A percentile compares a stretch with the other conserved stretches of the same genome.
Conservation (phyloP, 495 filamentous ascomycete genomes). For the Hyaloscypha variabilis region DNA sequence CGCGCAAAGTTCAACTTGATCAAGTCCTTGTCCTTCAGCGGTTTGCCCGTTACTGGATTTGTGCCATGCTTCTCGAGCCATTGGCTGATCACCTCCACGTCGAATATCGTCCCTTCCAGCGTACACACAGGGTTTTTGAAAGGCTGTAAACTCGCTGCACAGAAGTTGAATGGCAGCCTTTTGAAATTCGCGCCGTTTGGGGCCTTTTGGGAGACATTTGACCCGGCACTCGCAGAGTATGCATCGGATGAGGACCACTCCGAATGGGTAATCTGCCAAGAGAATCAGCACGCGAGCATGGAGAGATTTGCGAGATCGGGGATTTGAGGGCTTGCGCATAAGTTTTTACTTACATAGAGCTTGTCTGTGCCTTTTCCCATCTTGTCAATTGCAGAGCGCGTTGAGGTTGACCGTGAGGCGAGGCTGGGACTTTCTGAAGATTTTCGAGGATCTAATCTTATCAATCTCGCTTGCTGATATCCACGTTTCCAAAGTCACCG, state of each 20-base stretch:
- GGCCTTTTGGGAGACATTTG: conserved; percentile 62
- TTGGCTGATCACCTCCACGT: conserved; percentile 81
- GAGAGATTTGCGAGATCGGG: conserved; percentile 4
- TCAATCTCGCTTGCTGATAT: not conserved
- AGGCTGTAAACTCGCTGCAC: conserved; percentile 91
- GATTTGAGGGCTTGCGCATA: not conserved
- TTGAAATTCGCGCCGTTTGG: conserved; percentile 68
- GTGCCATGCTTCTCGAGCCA: conserved; percentile 94
- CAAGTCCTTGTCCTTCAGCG: conserved; percentile 77
- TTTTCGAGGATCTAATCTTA: conserved; percentile 8
- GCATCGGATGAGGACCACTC: conserved; percentile 94
- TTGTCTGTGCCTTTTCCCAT: conserved; percentile 60
- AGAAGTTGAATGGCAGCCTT: conserved; percentile 96
- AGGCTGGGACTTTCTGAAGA: not conserved
- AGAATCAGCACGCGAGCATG: not conserved
- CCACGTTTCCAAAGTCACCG: conserved; percentile 1
- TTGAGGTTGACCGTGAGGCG: not conserved
- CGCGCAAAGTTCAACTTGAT: conserved; percentile 90
- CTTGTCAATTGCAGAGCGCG: not conserved
- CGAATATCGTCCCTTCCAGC: conserved; percentile 75
- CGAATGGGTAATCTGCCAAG: conserved; percentile 78
- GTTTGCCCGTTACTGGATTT: conserved; percentile 83
- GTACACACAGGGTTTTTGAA: conserved; percentile 88
- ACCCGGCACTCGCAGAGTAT: conserved; percentile 74
- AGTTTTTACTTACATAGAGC: conserved; percentile 62